A percentile compares a stretch with the other conserved stretches of the same genome.
These are phyloP conservation scores for Clathrospora elynae DNA, from an alignment of 2,329 filamentous ascomycete species.

Conservation along the genomic window DNA sequence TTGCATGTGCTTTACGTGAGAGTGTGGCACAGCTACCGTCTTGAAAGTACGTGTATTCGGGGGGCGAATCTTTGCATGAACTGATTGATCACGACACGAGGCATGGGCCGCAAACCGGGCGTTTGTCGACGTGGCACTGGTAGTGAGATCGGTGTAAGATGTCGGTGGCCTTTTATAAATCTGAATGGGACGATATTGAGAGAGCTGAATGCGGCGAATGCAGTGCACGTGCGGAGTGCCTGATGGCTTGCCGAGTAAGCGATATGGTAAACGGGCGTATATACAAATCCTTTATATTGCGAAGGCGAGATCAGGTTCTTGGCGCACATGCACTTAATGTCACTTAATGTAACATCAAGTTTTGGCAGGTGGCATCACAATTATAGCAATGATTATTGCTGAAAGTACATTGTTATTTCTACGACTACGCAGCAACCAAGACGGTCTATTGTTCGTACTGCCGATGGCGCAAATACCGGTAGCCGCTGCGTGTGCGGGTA, in stretches of 20 bases:
- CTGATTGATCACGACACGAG: too few relatives aligned
- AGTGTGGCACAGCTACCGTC: conserved; percentile 10
- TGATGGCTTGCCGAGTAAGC: not conserved
- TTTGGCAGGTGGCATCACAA: not conserved
- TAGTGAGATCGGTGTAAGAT: too few relatives aligned
- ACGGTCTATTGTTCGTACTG: not conserved
- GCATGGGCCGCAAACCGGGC: too few relatives aligned
- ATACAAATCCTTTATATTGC: not conserved
- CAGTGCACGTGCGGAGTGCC: not conserved
- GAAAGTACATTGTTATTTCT: not conserved
- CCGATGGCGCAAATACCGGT: not conserved
- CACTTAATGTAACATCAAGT: not conserved
- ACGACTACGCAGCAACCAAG: conserved; percentile 6
- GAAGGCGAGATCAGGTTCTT: not conserved
- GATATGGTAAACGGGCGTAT: not conserved
- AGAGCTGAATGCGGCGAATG: too few relatives aligned
- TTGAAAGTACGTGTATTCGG: too few relatives aligned
- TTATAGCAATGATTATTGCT: not conserved
- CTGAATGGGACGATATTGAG: too few relatives aligned
- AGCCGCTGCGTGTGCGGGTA: conserved; percentile 7
- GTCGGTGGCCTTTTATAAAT: too few relatives aligned
- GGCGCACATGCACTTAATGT: not conserved
- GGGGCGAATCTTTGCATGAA: too few relatives aligned
- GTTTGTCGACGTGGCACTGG: too few relatives aligned
- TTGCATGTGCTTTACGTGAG: conserved; percentile 6